Base-by-base conservation (phyloP, 345 rosid species). In the Theobroma cacao region DNA sequence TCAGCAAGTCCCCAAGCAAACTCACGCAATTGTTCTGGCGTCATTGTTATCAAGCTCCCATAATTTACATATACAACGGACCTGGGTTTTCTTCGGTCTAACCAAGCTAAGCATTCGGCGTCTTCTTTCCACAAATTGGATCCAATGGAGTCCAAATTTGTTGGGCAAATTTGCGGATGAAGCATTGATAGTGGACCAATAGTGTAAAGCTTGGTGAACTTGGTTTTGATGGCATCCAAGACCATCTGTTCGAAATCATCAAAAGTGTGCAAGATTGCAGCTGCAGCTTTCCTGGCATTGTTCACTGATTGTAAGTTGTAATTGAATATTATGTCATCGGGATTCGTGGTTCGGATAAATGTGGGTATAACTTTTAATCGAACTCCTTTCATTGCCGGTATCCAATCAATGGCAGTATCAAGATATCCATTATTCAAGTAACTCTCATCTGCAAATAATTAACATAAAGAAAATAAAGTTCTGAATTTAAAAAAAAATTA, bases 341-440 rank as follows among this genome's bases (percentile, higher is more conserved):
- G 80, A 17, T 85, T 74, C 0, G 86, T 82, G 8, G 91, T 84
- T 65, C 87, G 78, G 22, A 90, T 2, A 76, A 89, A 88, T 33
- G 80, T 82, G 0, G 91, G 91, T 0, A 89, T 33, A 33, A 86
- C 90, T 60, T 53, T 86, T 47, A 89, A 47, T 30, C 81, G 75
- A 30, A 89, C 74, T 18, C 75, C 79, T 30, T 81, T 81, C 91
- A 86, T 80, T 3, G 78, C 80, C 0, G 87, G 86, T 17, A 89
- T 81, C 88, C 87, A 89, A 63, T 86, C 87, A 2, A 86, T 75
- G 4, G 28, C 64, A 0, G 86, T 88, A 15, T 84, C 85, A 45
- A 90, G 40, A 48, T 84, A 81, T 28, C 90, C 90, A n/a, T 90
- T 90, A 31, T 74, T 85, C 41, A 85, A 38, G 63, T 81, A 68